Conservation (phyloP, 345 rosid genomes). For the Anastatica hierochuntica region DNA sequence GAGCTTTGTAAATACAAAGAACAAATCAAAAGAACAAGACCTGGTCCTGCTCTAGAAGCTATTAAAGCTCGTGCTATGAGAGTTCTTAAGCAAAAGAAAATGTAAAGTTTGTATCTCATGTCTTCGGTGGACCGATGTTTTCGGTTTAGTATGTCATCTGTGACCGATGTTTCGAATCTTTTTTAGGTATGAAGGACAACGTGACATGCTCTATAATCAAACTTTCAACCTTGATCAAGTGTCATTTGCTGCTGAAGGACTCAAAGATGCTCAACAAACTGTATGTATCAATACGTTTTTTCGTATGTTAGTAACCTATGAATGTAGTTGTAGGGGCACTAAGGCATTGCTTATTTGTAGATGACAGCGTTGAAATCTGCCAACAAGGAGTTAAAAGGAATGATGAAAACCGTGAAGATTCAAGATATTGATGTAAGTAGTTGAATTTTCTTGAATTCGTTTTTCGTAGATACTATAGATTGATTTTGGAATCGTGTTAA, state of each 20-base stretch:
- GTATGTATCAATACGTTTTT: constrained; percentile 32
- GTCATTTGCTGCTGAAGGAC: constrained; percentile 92
- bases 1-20: constrained; percentile 73
- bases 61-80: constrained; percentile 84
- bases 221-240: constrained; percentile 99
- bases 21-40: constrained; percentile 80
- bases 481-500: no score
- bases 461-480: no score
- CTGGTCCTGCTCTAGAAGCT: constrained; percentile 93
- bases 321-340: not conserved
- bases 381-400: constrained; percentile 96
- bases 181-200: constrained; percentile 92
- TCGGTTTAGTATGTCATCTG: no score
- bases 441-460: no score
- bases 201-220: constrained; percentile 95
- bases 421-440: constrained; percentile 76
- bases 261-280: constrained; percentile 97
- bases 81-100: constrained; percentile 85
- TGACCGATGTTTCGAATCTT: no score
- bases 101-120: constrained; percentile 35
- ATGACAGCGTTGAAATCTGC: constrained; percentile 90
- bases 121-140: no score
- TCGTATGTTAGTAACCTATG: not conserved
- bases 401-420: constrained; percentile 99
- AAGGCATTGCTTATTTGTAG: constrained; percentile 28